phyloP scores from a whole-genome alignment of 1,139 yeast species.

The Meyerozyma smithsonii region DNA sequence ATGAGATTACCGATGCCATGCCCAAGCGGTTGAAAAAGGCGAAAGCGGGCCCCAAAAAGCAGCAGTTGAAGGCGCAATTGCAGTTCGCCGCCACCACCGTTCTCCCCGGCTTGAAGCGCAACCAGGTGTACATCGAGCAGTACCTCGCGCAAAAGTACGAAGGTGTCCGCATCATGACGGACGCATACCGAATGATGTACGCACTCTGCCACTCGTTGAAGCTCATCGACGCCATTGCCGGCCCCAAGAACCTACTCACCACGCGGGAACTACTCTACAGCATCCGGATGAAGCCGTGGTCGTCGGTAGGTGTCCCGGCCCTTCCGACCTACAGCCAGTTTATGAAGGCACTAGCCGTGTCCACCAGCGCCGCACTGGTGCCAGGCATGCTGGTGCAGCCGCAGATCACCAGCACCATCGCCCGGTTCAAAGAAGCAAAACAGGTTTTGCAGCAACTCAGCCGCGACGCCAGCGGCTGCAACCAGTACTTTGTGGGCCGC shows the following conservation, averaged over 20 bases:
- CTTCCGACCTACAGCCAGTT: conserved; percentile 46
- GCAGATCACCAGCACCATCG: conserved; percentile 10
- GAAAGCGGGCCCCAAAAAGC: conserved; percentile 39
- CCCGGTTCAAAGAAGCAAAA: conserved; percentile 16
- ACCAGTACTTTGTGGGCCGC: conserved; percentile 10
- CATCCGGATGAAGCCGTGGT: conserved; percentile 76
- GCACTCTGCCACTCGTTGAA: conserved; percentile 9
- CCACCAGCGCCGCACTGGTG: conserved; percentile 9
- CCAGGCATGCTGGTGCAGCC: conserved; percentile 8
- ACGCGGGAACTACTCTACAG: conserved; percentile 51
- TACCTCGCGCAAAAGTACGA: conserved; percentile 11
- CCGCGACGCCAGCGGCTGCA: conserved; percentile 4
- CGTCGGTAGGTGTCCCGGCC: conserved; percentile 77
- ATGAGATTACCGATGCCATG: conserved; percentile 26
- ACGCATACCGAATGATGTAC: conserved; percentile 4
- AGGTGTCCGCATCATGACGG: not conserved
- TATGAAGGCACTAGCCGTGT: conserved; percentile 14
- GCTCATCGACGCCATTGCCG: conserved; percentile 25
- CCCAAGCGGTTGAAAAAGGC: conserved; percentile 48
- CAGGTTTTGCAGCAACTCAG: conserved; percentile 4
- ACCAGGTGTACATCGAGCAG: conserved; percentile 15
- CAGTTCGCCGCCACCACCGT: conserved; percentile 14
- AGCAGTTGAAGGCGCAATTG: conserved; percentile 23
- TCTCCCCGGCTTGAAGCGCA: conserved; percentile 22
- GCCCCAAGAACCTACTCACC: conserved; percentile 35